Evolutionary conservation across 2,329 filamentous ascomycete species (phyloP).

Genomic region (Aphanocladium album): DNA sequence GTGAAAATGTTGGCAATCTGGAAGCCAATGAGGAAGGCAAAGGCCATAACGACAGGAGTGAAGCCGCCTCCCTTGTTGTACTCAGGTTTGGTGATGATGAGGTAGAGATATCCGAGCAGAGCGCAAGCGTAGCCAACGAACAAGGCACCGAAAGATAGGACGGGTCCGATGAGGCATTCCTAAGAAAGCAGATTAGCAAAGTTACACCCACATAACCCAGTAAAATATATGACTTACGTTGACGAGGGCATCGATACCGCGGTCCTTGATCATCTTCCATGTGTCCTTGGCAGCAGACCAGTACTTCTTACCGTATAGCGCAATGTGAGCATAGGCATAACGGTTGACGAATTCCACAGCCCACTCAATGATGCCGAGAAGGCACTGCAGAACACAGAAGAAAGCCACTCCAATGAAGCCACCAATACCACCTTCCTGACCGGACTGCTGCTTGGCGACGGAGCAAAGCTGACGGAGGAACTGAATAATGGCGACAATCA

Average conservation of each 20-base stretch:
- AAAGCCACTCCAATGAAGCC: constrained; percentile 61
- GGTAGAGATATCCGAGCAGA: constrained; percentile 79
- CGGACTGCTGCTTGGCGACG: constrained; percentile 59
- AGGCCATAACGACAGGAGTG: constrained; percentile 75
- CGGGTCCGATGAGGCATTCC: constrained; percentile 75
- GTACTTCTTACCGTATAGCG: constrained; percentile 86
- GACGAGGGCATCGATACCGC: constrained; percentile 83
- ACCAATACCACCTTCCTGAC: constrained; percentile 66
- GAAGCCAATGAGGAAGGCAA: constrained; percentile 82
- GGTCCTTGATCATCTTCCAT: constrained; percentile 86
- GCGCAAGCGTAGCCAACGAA: constrained; percentile 82
- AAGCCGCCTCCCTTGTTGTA: constrained; percentile 68
- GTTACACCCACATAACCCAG: no score
- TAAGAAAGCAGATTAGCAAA: constrained; percentile 19
- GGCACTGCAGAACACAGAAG: constrained; percentile 71
- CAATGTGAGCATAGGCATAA: constrained; percentile 90
- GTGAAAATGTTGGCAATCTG: constrained; percentile 89
- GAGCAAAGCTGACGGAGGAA: constrained; percentile 77
- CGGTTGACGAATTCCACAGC: constrained; percentile 83
- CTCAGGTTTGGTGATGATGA: constrained; percentile 71
- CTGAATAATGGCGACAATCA: constrained; percentile 84
- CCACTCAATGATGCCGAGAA: constrained; percentile 79
- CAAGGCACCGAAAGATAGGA: constrained; percentile 70
- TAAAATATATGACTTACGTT: constrained; percentile 43
- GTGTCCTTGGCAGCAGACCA: constrained; percentile 83